Conservation (phyloP, 352 stramenopile genomes). For the Pythium insidiosum region DNA sequence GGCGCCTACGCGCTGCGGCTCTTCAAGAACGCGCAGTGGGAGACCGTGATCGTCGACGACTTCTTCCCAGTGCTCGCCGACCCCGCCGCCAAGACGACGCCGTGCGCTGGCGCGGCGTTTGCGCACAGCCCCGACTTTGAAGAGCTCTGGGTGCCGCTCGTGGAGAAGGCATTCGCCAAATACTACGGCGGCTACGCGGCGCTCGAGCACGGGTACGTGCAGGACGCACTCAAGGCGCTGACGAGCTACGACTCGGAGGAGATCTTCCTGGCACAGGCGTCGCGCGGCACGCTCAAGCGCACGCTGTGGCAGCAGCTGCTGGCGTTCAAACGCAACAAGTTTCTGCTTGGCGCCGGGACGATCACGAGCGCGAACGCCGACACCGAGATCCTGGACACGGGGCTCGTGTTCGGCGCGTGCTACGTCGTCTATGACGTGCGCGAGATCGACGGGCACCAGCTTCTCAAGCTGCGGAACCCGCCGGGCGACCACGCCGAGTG, state of each 20-base stretch:
- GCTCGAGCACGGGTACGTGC: slow-evolving; percentile 85
- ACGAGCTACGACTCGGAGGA: slow-evolving; percentile 86
- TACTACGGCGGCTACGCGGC: slow-evolving; percentile 87
- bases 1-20: slow-evolving; percentile 89
- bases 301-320: slow-evolving; percentile 89
- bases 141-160: slow-evolving; percentile 88
- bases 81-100: slow-evolving; percentile 20
- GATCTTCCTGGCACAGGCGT: slow-evolving; percentile 78
- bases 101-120: slow-evolving; percentile 76
- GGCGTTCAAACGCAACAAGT: slow-evolving; percentile 79
- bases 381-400: slow-evolving; percentile 83
- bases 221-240: slow-evolving; percentile 84
- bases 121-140: slow-evolving; percentile 84
- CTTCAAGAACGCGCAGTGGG: slow-evolving; percentile 90
- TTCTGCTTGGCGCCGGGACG: slow-evolving; percentile 87
- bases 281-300: slow-evolving; percentile 79
- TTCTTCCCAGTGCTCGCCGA: slow-evolving; percentile 80
- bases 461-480: slow-evolving; percentile 89
- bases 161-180: slow-evolving; percentile 92
- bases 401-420: slow-evolving; percentile 86
- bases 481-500: slow-evolving; percentile 89
- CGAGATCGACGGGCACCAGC: slow-evolving; percentile 74
- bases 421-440: slow-evolving; percentile 91
- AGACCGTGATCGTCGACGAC: slow-evolving; percentile 90
- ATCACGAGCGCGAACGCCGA: slow-evolving; percentile 80